Conservation (phyloP, 257 asterid species). For the Solanum appendiculatum region DNA sequence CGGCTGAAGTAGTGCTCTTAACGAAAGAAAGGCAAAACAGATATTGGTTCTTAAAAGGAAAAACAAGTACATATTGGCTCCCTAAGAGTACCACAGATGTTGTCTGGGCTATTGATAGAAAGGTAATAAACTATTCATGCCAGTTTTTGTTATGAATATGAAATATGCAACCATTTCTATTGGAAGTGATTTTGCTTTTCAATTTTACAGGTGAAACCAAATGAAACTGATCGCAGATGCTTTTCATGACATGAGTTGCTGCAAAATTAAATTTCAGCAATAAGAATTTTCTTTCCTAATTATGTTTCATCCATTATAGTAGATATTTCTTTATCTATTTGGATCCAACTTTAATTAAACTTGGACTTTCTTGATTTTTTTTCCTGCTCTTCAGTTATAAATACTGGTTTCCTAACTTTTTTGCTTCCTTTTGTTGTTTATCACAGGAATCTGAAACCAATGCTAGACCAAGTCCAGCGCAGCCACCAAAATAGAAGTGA, state of each 20-base stretch:
- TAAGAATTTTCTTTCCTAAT: background rate
- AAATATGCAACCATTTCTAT: background rate
- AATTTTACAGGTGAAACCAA: conserved; percentile 43
- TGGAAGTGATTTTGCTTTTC: background rate
- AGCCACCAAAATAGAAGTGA: background rate
- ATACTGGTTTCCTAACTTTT: no score
- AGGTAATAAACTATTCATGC: background rate
- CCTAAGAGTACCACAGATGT: background rate
- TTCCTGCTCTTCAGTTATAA: no score
- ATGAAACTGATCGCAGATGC: conserved; percentile 41
- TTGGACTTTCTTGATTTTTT: no score
- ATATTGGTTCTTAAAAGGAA: background rate
- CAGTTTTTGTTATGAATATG: background rate
- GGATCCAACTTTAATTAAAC: no score
- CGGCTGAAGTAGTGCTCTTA: background rate
- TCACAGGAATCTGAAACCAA: no score
- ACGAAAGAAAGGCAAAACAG: background rate
- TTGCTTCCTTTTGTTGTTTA: no score
- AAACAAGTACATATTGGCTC: background rate
- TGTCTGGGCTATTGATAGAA: background rate
- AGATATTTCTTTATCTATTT: no score
- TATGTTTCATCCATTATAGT: background rate
- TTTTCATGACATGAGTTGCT: conserved; percentile 37
- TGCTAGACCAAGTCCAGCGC: background rate
- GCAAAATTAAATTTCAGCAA: background rate